Conservation (phyloP, 345 rosid species). For the Arabidopsis thaliana region DNA sequence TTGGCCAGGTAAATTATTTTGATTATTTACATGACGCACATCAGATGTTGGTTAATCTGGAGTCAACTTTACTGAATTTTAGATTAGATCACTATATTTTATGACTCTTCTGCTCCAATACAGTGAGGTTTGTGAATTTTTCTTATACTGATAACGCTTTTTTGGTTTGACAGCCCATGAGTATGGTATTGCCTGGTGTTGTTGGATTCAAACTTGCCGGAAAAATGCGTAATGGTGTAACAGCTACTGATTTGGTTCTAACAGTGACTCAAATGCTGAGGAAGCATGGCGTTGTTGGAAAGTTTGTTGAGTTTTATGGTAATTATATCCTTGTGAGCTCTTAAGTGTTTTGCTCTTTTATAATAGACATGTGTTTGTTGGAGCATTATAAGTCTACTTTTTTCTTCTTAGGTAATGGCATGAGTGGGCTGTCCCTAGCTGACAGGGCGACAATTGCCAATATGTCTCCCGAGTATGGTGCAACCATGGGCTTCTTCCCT, state of each 20-base stretch:
- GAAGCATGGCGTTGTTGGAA: constrained; percentile 99
- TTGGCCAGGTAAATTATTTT: constrained; percentile 77
- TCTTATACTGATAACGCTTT: not conserved
- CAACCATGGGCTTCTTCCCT: constrained; percentile 99
- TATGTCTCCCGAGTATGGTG: constrained; percentile 99
- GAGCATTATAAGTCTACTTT: constrained; percentile 20
- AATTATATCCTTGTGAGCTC: constrained; percentile 41
- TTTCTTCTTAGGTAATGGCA: constrained; percentile 75
- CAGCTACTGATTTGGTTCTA: constrained; percentile 98
- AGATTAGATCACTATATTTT: not conserved
- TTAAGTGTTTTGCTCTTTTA: not conserved
- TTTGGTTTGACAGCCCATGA: constrained; percentile 79
- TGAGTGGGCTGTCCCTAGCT: constrained; percentile 89
- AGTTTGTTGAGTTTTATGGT: constrained; percentile 99
- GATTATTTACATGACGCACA: not conserved
- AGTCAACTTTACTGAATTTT: not conserved
- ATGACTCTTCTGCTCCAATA: not conserved
- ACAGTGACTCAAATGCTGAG: constrained; percentile 98
- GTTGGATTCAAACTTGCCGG: constrained; percentile 97
- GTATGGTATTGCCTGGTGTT: constrained; percentile 99
- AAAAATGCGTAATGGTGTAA: constrained; percentile 80
- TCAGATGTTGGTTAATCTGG: not conserved
- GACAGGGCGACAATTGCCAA: constrained; percentile 99
- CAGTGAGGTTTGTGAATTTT: not conserved
- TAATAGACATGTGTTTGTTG: constrained; percentile 1